phyloP scores from a whole-genome alignment of 768 basidiomycete species.

The Asterophora parasitica region DNA sequence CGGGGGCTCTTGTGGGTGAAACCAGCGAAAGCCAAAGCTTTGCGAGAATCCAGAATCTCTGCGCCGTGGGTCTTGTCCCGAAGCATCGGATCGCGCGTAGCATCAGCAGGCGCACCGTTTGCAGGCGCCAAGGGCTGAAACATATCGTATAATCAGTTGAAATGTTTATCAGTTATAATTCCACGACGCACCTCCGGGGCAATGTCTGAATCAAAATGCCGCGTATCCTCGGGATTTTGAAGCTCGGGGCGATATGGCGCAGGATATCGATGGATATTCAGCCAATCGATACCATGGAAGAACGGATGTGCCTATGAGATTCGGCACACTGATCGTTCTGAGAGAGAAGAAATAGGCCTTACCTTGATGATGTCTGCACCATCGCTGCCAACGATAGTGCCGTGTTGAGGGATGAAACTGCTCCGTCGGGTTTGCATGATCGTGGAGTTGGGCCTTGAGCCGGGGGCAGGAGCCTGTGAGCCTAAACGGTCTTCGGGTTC shows the following conservation, averaged over 20 bases:
- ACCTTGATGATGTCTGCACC: slow-evolving; percentile 92
- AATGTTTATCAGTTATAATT: not conserved
- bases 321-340: slow-evolving; percentile 5
- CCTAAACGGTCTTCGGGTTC: slow-evolving; percentile 95
- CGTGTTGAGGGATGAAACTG: slow-evolving; percentile 52
- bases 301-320: slow-evolving; percentile 69
- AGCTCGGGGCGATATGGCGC: slow-evolving; percentile 92
- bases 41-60: slow-evolving; percentile 84
- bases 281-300: slow-evolving; percentile 91
- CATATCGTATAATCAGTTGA: slow-evolving; percentile 17
- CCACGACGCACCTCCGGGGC: slow-evolving; percentile 68
- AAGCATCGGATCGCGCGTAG: slow-evolving; percentile 86
- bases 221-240: slow-evolving; percentile 76
- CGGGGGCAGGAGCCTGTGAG: slow-evolving; percentile 62
- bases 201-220: slow-evolving; percentile 94
- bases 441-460: slow-evolving; percentile 73
- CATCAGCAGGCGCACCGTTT: slow-evolving; percentile 78
- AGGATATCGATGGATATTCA: slow-evolving; percentile 73
- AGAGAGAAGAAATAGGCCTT: slow-evolving; percentile 13
- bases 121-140: slow-evolving; percentile 85
- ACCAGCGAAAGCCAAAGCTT: slow-evolving; percentile 86
- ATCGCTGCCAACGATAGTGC: slow-evolving; percentile 55
- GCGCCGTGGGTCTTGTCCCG: slow-evolving; percentile 81
- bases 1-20: slow-evolving; percentile 90
- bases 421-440: slow-evolving; percentile 71